Evolutionary conservation across 2,329 filamentous ascomycete species (phyloP), one percentile per base, ranked within the genome.

Genomic region (Chlorencoelia australis): DNA sequence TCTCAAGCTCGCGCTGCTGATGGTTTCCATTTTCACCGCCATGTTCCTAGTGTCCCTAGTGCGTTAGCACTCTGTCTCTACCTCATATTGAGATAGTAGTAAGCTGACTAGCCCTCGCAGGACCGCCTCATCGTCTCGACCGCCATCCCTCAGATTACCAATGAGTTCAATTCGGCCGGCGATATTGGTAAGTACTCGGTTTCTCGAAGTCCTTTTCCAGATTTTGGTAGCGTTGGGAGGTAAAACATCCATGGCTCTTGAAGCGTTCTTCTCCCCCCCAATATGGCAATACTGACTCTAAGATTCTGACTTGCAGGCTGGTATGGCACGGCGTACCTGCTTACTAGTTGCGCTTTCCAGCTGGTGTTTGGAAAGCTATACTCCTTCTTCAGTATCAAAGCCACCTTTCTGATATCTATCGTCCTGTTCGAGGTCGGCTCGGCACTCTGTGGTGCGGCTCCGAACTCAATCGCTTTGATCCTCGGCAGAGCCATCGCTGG

Each of bases 271-370:
- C n/a, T n/a, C n/a, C n/a, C n/a, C n/a, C n/a, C n/a, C n/a, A n/a
- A n/a, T n/a, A n/a, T n/a, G n/a, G n/a, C n/a, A n/a, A n/a, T n/a
- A n/a, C n/a, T n/a, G n/a, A n/a, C n/a, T n/a, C n/a, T n/a, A n/a
- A n/a, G n/a, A n/a, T n/a, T n/a, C n/a, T n/a, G n/a, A n/a, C n/a
- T n/a, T n/a, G n/a, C n/a, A n/a, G n/a, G n/a, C 32, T 65, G 62
- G 61, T 62, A 64, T 30, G 58, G 57, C 2, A 55, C 51, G 35
- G 54, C 55, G 25, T 57, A 59, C 9, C 14, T 18, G 7, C 27
- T 19, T 4, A 18, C 8, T 15, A 21, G 18, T 3, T 15, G 4
- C 17, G 19, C 18, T 13, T 30, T 16, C 5, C 6, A 20, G 14
- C 18, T 30, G 13, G 10, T 21, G 15, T 13, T 16, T 11, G 25